These are phyloP conservation scores for Acorus gramineus DNA, from an alignment of 106 monocot species.

Conservation along the genomic window DNA sequence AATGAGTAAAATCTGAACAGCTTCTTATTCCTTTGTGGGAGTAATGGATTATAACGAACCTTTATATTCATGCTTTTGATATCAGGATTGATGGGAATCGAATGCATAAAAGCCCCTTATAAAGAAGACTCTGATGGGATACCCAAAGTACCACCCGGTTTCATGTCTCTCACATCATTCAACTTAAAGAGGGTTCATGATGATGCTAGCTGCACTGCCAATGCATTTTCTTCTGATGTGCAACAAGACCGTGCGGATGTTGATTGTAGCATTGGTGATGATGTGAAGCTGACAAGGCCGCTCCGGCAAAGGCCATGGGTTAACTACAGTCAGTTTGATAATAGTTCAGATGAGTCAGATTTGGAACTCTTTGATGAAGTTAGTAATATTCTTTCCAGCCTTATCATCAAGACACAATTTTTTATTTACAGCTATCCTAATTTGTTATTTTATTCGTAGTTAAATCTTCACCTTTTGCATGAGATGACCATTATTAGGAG, in stretches of 20 bases:
- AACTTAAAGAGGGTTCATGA: conserved; percentile 33
- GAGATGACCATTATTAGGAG: too few species aligned
- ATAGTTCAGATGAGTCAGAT: conserved; percentile 42
- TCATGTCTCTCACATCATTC: conserved; percentile 34
- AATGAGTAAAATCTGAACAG: too few species aligned
- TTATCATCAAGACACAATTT: neutral
- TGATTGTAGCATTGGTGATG: conserved; percentile 11
- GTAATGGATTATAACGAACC: too few species aligned
- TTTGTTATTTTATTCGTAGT: neutral
- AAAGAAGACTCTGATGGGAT: conserved; percentile 24
- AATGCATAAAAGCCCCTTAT: conserved; percentile 24
- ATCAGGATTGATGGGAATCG: conserved; percentile 36
- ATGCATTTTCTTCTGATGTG: conserved; percentile 9
- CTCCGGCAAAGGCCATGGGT: conserved; percentile 54
- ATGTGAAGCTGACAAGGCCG: conserved; percentile 34
- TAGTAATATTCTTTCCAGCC: conserved; percentile 4
- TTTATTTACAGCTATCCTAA: neutral
- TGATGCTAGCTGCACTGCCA: conserved; percentile 5
- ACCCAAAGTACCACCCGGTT: conserved; percentile 73
- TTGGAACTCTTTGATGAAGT: conserved; percentile 37
- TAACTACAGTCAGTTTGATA: conserved; percentile 45
- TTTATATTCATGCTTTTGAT: neutral
- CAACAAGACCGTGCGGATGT: conserved; percentile 7
- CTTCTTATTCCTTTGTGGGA: too few species aligned
- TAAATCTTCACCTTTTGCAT: too few species aligned